Base-by-base conservation (phyloP, 2,329 filamentous ascomycete species). In the Calonectria hawksworthii region DNA sequence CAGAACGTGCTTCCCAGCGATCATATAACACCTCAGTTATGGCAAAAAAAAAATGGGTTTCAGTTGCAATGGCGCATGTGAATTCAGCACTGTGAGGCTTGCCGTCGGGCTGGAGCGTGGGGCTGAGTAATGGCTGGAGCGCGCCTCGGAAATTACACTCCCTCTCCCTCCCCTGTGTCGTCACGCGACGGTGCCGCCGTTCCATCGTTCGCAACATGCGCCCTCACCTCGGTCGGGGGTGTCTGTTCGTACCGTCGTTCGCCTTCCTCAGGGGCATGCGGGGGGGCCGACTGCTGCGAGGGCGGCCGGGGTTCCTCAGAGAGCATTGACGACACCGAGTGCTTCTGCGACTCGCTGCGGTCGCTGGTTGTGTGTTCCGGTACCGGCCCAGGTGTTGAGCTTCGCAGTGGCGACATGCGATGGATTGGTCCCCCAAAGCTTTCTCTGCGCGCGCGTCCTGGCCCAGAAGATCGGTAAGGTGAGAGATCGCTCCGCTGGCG, bases 401-500 rank as follows among this genome's bases (percentile, higher is more conserved):
- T 78, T 41, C 75, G 77, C 71, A 81, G 77, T 23, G 79, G 79
- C 9, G 80, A 81, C 72, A 75, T 79, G 47, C 75, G 75, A n/a
- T 78, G 78, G 51, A 81, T 72, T 23, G 78, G 74, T 21, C 78
- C 79, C 41, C 80, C 80, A 38, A 81, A 81, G 69, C 80, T 81
- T 69, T 81, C 80, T 54, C 80, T 74, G 50, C 80, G 77, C 54
- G 73, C 77, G 67, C 78, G 77, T 26, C 77, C 79, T 34, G 74
- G 80, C 21, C 78, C 81, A 6, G 77, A 72, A 9, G 80, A 75
- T 76, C 81, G 80, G 74, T 84, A 84, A 75, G 84, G 85, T 4
- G 84, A 83, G 23, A 85, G 79, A 59, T 86, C 85, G 74, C 85
- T 86, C 65, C 81, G 83, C 54, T 85, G 84, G 8, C 85, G 83